Evolutionary conservation across 1,139 yeast genomes (phyloP), one percentile per base, ranked within the genome.

Genomic region (Torulaspora pretoriensis): DNA sequence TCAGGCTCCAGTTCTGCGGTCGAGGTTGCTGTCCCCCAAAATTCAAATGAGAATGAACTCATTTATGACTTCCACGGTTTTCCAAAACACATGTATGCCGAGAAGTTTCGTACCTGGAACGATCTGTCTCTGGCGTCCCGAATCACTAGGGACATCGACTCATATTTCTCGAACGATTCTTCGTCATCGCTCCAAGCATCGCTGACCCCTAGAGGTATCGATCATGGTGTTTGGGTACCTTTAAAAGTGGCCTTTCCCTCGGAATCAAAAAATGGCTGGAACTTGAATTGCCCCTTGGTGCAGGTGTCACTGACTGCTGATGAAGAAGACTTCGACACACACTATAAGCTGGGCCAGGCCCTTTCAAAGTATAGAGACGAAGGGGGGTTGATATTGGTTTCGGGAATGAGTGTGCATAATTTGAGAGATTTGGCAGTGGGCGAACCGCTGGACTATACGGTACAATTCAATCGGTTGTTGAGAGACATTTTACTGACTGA

Each of bases 201-300:
- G 26, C 52, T 78, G 14, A 60, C 67, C 1, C 60, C 66, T 14
- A 69, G 94, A 45, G 94, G 94, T 3, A 63, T 85, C 16, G 95
- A 85, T 60, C 95, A 85, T 63, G 95, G 95, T 1, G 83, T 74
- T 2, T 85, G 92, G 89, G 88, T 82, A 1, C 90, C 94, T 0
- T 72, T 81, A 47, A 80, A 82, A 56, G 83, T 82, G 22, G 88
- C 87, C 2, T 83, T 84, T 55, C 74, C 80, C 17, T 70, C 72
- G 32, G 54, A 52, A 24, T 58, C 63, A 52, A 62, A 62, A 29
- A 52, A 59, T 12, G 57, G 56, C 28, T 63, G 69, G 47, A 74
- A 68, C 31, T 47, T 74, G 35, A 75, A 75, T 40, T 67, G 77
- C n/a, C 84, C 88, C 1, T 50, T 83, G 27, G 69, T 85, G 37